These are phyloP conservation scores for Cajanus cajan DNA, from an alignment of 306 rosid species.

Conservation along the genomic window DNA sequence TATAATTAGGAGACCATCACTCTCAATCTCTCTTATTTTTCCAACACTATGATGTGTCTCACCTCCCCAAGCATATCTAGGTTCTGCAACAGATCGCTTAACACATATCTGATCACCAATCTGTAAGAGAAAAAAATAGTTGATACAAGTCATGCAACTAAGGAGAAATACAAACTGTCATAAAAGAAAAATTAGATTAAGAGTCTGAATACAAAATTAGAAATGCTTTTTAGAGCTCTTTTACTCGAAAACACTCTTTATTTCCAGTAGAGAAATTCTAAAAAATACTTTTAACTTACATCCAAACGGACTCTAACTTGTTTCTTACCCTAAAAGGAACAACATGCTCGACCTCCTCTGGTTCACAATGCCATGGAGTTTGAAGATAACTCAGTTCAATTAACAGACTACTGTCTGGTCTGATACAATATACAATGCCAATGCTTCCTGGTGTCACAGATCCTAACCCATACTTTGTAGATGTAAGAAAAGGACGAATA, in stretches of 20 bases:
- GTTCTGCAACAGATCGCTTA: constrained; percentile 80
- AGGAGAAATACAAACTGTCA: background rate
- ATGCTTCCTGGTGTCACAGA: constrained; percentile 98
- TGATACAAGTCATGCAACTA: background rate
- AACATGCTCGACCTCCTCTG: constrained; percentile 96
- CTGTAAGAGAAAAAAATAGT: constrained; percentile 37
- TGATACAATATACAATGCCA: constrained; percentile 89
- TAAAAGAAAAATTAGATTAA: background rate
- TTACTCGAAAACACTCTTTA: no score
- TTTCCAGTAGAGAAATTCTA: no score
- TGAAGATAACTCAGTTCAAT: constrained; percentile 94
- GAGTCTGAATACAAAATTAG: no score
- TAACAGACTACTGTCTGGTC: constrained; percentile 92
- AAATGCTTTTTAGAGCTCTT: no score
- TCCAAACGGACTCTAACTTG: no score
- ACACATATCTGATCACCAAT: constrained; percentile 73
- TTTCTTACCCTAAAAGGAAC: constrained; percentile 74
- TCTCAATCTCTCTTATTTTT: constrained; percentile 70
- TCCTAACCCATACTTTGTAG: constrained; percentile 80
- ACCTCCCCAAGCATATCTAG: constrained; percentile 83
- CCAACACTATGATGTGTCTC: constrained; percentile 85
- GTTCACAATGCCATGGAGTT: constrained; percentile 99
- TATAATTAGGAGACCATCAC: constrained; percentile 69
- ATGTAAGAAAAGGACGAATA: constrained; percentile 73
- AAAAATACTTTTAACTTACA: no score